Conservation (phyloP, 2,329 filamentous ascomycete genomes). For the Didymosphaeria variabile region DNA sequence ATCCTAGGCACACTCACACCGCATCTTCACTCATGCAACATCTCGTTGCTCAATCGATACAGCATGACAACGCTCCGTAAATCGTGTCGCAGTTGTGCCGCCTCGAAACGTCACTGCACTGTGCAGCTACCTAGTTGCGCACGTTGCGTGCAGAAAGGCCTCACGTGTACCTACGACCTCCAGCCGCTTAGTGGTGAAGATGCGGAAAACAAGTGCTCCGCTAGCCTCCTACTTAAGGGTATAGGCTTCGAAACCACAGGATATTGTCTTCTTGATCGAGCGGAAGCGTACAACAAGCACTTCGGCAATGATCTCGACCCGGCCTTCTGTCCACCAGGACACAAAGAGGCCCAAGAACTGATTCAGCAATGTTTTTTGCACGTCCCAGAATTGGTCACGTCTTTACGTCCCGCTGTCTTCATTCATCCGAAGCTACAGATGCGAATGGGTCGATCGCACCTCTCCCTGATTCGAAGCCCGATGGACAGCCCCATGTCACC, state of each 20-base stretch:
- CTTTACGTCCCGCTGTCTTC: slow-evolving; percentile 1
- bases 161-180: slow-evolving; percentile 15
- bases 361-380: slow-evolving; percentile 1
- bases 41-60: neutral
- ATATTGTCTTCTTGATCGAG: slow-evolving; percentile 1
- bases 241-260: neutral
- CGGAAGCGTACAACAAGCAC: slow-evolving; percentile 5
- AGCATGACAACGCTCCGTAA: slow-evolving; percentile 15
- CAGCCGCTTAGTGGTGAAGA: slow-evolving; percentile 12
- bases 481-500: neutral
- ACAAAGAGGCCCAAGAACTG: slow-evolving; percentile 5
- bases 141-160: slow-evolving; percentile 15
- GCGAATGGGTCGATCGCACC: neutral
- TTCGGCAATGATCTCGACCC: slow-evolving; percentile 4
- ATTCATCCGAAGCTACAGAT: slow-evolving; percentile 17
- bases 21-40: neutral
- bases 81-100: slow-evolving; percentile 15
- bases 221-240: neutral
- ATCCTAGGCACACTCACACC: neutral
- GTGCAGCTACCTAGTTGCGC: slow-evolving; percentile 17
- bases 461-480: neutral
- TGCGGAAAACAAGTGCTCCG: neutral
- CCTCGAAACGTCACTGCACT: slow-evolving; percentile 17
- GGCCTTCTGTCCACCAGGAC: slow-evolving; percentile 6
- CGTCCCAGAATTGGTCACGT: slow-evolving; percentile 2